Percentiles rank a stretch among this genome's conserved stretches.
These are phyloP conservation scores for Blastobotrys americana DNA, from an alignment of 805 yeast species.

Conservation along the genomic window DNA sequence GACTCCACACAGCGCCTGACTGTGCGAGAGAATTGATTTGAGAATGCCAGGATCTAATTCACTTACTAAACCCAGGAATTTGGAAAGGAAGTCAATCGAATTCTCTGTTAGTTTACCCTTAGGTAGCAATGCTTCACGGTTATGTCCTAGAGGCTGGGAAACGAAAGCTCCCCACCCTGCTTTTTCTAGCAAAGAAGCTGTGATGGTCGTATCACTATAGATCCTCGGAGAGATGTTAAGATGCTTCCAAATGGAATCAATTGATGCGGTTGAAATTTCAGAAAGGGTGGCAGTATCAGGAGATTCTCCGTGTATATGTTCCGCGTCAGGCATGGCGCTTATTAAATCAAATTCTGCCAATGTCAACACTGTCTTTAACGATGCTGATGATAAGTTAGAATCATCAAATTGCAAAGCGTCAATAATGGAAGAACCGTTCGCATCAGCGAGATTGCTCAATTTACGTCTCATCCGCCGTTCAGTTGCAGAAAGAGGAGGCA, in stretches of 20 bases:
- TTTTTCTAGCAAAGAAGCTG: slow-evolving; percentile 10
- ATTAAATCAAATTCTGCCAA: slow-evolving; percentile 6
- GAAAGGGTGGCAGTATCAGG: neutral
- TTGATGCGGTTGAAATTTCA: slow-evolving; percentile 2
- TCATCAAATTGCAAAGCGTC: neutral
- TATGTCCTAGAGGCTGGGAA: slow-evolving; percentile 11
- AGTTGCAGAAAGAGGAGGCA: neutral
- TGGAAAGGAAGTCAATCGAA: slow-evolving; percentile 26
- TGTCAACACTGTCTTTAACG: neutral
- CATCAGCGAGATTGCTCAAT: neutral
- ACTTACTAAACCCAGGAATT: slow-evolving; percentile 34
- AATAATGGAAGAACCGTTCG: neutral
- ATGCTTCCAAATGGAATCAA: slow-evolving; percentile 3
- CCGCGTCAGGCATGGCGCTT: slow-evolving; percentile 6
- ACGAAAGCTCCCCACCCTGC: slow-evolving; percentile 13
- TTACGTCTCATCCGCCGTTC: neutral
- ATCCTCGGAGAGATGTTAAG: slow-evolving; percentile 5
- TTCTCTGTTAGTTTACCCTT: slow-evolving; percentile 7
- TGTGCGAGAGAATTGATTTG: slow-evolving; percentile 35
- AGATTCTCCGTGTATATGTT: neutral
- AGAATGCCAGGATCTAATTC: slow-evolving; percentile 35
- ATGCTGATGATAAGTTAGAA: neutral
- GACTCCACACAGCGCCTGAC: slow-evolving; percentile 49
- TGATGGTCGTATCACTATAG: neutral
- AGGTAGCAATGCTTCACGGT: slow-evolving; percentile 7